Evolutionary conservation across 1,284 basidiomycete genomes (phyloP), one percentile per base, ranked within the genome.

Genomic region (Polyporus tsugae): DNA sequence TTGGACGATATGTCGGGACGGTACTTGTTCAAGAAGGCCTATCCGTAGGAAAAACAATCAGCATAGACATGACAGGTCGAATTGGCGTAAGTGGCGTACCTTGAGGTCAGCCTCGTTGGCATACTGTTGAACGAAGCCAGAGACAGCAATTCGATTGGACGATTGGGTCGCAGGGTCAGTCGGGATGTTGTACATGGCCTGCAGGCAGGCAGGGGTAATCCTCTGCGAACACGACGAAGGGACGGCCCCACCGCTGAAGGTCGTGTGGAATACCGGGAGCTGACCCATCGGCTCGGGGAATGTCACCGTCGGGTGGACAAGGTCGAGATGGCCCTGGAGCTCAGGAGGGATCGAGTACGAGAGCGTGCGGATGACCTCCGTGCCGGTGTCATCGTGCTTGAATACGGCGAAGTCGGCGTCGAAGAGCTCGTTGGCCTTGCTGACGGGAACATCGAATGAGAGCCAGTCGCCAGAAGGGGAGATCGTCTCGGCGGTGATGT

Each of bases 131-230:
- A 89, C 81, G 72, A 87, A 89, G 11, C 88, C 88, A 25, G 84
- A 84, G 63, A 90, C 82, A 59, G 86, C 88, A 46, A 90, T 87
- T 89, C 29, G 72, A 78, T n/a, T n/a, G n/a, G n/a, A n/a, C n/a
- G 73, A 76, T 5, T 83, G 80, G 3, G 85, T 80, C 4, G 76
- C 74, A 5, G 84, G 83, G 0, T 82, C 81, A 67, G 88, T 88
- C 6, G 73, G 73, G 19, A 80, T 80, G 15, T 85, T 86, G 77
- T 90, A 91, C 44, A 90, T 70, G 4, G 80, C 80, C 65, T 84
- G 78, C 65, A 91, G 75, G 73, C 88, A 90, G 0, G 84, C 77
- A 17, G 87, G 87, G 0, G 88, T 89, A 64, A 89, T 83, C 0
- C 76, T 81, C 0, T 70, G 76, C 3, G 74, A 73, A 71, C 87